These are phyloP conservation scores for Thymus mandschuricus DNA, from an alignment of 257 asterid species.

Conservation along the genomic window DNA sequence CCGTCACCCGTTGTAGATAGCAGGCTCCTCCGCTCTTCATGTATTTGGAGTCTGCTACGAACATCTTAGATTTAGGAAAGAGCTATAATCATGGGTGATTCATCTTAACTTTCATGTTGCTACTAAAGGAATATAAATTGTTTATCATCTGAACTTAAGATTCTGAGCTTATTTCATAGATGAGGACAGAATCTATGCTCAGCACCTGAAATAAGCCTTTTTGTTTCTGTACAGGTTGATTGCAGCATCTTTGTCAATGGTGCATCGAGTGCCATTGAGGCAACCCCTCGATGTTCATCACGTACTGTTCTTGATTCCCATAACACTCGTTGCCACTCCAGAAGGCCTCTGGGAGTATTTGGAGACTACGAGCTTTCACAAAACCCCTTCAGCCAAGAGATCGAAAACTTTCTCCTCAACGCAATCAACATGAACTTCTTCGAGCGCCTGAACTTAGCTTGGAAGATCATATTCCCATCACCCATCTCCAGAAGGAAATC, in stretches of 20 bases:
- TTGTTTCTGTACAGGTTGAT: constrained; percentile 57
- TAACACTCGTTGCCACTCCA: constrained; percentile 59
- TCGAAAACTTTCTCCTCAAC: constrained; percentile 73
- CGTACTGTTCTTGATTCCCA: constrained; percentile 42
- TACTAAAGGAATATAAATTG: background rate
- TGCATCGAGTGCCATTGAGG: constrained; percentile 43
- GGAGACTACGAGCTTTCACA: constrained; percentile 60
- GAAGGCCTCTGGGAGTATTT: constrained; percentile 54
- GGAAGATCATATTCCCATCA: constrained; percentile 93
- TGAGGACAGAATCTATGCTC: background rate
- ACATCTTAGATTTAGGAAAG: constrained; percentile 13
- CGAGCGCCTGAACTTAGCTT: constrained; percentile 86
- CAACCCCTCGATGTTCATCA: constrained; percentile 50
- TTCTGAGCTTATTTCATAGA: background rate
- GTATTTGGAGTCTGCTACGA: background rate
- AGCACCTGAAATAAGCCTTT: constrained; percentile 14
- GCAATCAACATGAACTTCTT: constrained; percentile 76
- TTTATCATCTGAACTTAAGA: background rate
- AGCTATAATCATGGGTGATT: background rate
- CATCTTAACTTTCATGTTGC: constrained; percentile 6
- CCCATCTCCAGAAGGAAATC: constrained; percentile 61
- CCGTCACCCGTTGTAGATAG: background rate
- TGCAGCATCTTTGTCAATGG: constrained; percentile 56
- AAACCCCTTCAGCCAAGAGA: constrained; percentile 63
- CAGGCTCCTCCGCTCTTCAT: background rate